Base-by-base conservation (phyloP, 2,329 filamentous ascomycete species). In the Botryosphaeria dothidea region DNA sequence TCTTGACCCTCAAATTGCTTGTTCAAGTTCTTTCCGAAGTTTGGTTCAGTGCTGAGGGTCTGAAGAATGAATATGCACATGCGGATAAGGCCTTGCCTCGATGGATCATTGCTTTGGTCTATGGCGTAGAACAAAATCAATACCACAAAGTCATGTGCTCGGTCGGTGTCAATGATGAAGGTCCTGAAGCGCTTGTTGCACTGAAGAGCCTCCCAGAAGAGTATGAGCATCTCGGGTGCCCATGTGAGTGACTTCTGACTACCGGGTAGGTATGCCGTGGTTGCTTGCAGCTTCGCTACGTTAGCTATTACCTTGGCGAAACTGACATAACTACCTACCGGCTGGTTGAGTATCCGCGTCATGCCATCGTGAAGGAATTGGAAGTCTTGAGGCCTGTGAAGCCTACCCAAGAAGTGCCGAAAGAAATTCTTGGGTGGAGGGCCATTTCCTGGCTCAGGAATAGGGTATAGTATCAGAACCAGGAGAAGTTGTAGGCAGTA, bases 31-130 rank as follows among this genome's bases (percentile, higher is more conserved):
- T 90, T 87, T 31, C 93, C 94, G 77, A 98, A 98, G 68, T 91
- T 93, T 64, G 90, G 86, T 78, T 98, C 95, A 2, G 96, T 93
- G 72, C 94, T 98, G 73, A 99, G 81, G 0, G 95, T 98, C 78
- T 99, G 95, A 45, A 99, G 81, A 48, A 98, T 85, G 76, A 99
- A 98, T n/a, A 96, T 90, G 77, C 95, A 97, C 93, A 98, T 97
- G 64, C 95, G 87, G 27, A 98, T 92, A 1, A 97, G 85, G 0
- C 95, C 95, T 77, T 97, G 93, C 75, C 94, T 96, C 1, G 93
- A 88, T 21, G 90, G 82, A 73, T 98, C 94, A 46, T 88, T 86
- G 73, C 92, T 93, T 77, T 95, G 91, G 74, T 97, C 93, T 52
- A 97, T 87, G 4, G 93, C 92, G 75, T 98, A 97, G 79, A 96